Evolutionary conservation across 176 grass and related monocot genomes (phyloP).

Genomic region (Saccharum spontaneum): DNA sequence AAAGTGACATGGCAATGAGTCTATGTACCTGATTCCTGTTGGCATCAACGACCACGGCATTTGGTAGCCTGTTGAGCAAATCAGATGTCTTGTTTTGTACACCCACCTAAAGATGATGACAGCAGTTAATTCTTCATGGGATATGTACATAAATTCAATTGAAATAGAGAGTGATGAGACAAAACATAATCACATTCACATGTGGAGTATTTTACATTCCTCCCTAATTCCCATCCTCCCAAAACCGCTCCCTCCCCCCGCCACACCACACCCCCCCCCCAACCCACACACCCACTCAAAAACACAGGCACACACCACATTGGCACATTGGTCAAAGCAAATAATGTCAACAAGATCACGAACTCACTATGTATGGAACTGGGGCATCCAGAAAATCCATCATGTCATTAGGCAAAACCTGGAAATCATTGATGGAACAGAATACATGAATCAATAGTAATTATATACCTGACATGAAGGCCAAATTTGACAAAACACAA

Average conservation of each 20-base stretch:
- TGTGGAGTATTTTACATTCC: neutral
- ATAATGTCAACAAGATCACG: constrained; percentile 10
- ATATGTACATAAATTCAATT: constrained; percentile 22
- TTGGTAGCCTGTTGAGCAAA: constrained; percentile 65
- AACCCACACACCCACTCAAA: too few relatives aligned
- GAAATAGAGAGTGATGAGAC: neutral
- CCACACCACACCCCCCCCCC: too few relatives aligned
- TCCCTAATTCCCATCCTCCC: neutral
- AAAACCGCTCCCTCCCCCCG: neutral
- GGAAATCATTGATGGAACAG: constrained; percentile 21
- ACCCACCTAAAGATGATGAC: constrained; percentile 66
- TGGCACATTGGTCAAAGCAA: constrained; percentile 20
- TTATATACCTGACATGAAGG: neutral
- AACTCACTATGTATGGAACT: constrained; percentile 97
- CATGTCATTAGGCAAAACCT: constrained; percentile 97
- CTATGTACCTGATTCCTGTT: constrained; percentile 88
- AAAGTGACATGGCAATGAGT: neutral
- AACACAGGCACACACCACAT: neutral
- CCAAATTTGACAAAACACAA: constrained; percentile 37
- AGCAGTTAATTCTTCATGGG: constrained; percentile 2
- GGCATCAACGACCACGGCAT: constrained; percentile 76
- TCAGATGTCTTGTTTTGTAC: constrained; percentile 80
- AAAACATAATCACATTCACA: constrained; percentile 28
- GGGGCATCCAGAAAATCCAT: constrained; percentile 97
- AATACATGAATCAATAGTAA: constrained; percentile 24